A percentile compares a stretch with the other conserved stretches of the same genome.
Conservation (phyloP, 2,329 filamentous ascomycete genomes). For the Amphichorda felina region DNA sequence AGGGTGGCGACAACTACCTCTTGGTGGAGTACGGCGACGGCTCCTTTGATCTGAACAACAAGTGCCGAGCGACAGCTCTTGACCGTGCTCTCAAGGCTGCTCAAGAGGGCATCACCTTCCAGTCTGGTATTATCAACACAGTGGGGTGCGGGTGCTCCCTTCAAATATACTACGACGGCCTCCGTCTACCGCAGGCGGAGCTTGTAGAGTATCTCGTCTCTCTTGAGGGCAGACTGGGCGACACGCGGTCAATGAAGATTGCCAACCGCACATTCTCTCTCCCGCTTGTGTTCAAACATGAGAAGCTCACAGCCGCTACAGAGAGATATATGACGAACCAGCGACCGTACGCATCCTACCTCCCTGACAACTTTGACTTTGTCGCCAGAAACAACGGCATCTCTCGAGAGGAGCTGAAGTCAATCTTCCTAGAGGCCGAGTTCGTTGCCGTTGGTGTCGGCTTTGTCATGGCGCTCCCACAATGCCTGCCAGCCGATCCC, state of each 20-base stretch:
- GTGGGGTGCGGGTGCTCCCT: too few relatives aligned
- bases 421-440: slow-evolving; percentile 6
- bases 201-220: slow-evolving; percentile 5
- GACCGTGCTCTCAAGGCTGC: slow-evolving; percentile 3
- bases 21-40: slow-evolving; percentile 47
- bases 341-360: slow-evolving; percentile 43
- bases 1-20: slow-evolving; percentile 35
- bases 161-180: slow-evolving; percentile 8
- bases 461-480: too few relatives aligned
- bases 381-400: slow-evolving; percentile 23
- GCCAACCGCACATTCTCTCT: slow-evolving; percentile 13
- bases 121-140: slow-evolving; percentile 9
- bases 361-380: slow-evolving; percentile 48
- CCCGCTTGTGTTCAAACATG: slow-evolving; percentile 17
- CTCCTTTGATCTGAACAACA: slow-evolving; percentile 39
- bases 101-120: slow-evolving; percentile 1
- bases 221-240: slow-evolving; percentile 7
- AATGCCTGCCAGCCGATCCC: too few relatives aligned
- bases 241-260: slow-evolving; percentile 7
- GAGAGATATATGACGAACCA: slow-evolving; percentile 48
- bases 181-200: slow-evolving; percentile 6
- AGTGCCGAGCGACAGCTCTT: slow-evolving; percentile 16
- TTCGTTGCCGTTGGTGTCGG: slow-evolving; percentile 15
- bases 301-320: slow-evolving; percentile 17
- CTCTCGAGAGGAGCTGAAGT: slow-evolving; percentile 14